Base-by-base conservation (phyloP, 495 filamentous ascomycete species). In the Penicillium waksmanii region DNA sequence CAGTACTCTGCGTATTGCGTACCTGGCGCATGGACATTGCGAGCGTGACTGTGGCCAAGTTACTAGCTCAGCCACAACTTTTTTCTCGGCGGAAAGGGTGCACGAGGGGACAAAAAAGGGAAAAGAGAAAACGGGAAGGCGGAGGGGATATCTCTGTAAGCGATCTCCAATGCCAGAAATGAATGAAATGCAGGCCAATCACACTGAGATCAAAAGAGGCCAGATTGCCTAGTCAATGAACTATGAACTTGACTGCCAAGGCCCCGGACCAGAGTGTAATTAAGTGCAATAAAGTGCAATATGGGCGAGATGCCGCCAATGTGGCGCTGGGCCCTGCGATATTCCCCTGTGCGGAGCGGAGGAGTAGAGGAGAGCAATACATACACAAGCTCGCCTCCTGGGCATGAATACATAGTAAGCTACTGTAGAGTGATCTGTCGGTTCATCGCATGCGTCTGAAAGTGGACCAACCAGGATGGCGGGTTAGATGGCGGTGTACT, bases 401-500 rank as follows among this genome's bases (percentile, higher is more conserved):
- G 36, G 10, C 36, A 38, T n/a, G 15, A n/a, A 38, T 38, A 3
- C 10, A 5, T 13, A 31, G 6, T 31, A 31, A 31, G 8, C 27
- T 31, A 31, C 6, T 23, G 23, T 23, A 23, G 8, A 9, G 27
- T 31, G 27, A 31, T 31, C 27, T 31, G 27, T 31, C 27, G 27
- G 27, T 31, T 31, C 27, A 38, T 38, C 36, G 36, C 36, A 38
- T 38, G 34, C 34, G 5, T 38, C 11, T 13, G 5, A 19, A 48
- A 3, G 46, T 27, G 46, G 21, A 13, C 46, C 46, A 48, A 48
- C 42, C 15, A 19, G 8, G 7, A 8, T 21, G 18, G 42, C 10
- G n/a, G 42, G 42, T 46, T 17, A 38, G 36, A 38, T 38, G 56
- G 50, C 56, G 56, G 56, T 52, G 36, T 47, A 44, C 17, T 15